Base-by-base conservation (phyloP, 2,329 filamentous ascomycete genomes). In the Beauveria scarabaeidicola region DNA sequence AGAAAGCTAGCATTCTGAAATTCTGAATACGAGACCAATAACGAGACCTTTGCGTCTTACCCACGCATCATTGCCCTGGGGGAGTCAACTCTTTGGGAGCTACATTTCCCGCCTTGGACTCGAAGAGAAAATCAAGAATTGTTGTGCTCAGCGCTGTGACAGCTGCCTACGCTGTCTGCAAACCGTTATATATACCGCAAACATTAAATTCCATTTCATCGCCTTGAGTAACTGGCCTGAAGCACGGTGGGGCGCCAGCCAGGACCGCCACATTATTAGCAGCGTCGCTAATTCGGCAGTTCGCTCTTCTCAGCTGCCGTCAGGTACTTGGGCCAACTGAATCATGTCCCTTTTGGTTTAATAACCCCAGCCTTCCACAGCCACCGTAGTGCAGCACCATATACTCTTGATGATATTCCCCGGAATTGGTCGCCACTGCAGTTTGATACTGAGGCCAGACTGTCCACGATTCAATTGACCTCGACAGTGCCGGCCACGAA, bases 211-310 rank as follows among this genome's bases (percentile, higher is more conserved):
- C 1, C 13, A 21, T 48, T 9, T 48, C 23, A 21, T 46, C 17
- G 19, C 32, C 5, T 6, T 41, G 13, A 38, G 23, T 21, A 21
- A 10, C 29, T 4, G 43, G 13, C 13, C 29, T 36, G 44, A 48
- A 41, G 29, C 17, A 19, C 40, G 43, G 53, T 52, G 47, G 56
- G 56, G 56, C 47, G 27, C 27, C 15, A 41, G 41, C 5, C 43
- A 38, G 38, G 44, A 25, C 11, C 55, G 40, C 29, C 46, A 36
- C 29, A 19, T 47, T 46, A 47, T 23, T 23, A 4, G n/a, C 29
- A 57, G 25, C 43, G 21, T 47, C 53, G 25, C 46, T 29, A 23
- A 40, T 15, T 58, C 56, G 56, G 56, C 56, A 58, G 40, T 52
- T 58, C 56, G 15, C 19, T n/a, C 15, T 44, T 27, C 13, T 21